Conservation (phyloP, 1,284 basidiomycete species). For the Leucoagaricus sp. region DNA sequence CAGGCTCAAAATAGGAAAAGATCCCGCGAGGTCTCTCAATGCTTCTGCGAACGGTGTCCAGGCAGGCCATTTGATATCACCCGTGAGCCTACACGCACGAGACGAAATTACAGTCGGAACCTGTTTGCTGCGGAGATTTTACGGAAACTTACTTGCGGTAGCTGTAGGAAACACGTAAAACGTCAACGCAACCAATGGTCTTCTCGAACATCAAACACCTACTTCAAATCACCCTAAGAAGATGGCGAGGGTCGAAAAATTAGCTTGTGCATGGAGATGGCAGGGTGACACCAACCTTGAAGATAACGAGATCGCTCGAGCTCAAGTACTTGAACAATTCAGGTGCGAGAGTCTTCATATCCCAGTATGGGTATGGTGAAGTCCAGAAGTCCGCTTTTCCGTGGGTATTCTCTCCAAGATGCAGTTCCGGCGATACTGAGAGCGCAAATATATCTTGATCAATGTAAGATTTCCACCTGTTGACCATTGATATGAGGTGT, state of each 20-base stretch:
- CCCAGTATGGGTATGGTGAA: slow-evolving; percentile 79
- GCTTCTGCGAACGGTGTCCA: slow-evolving; percentile 80
- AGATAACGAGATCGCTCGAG: slow-evolving; percentile 81
- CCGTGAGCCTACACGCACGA: slow-evolving; percentile 70
- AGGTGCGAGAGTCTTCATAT: slow-evolving; percentile 66
- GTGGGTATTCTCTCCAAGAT: slow-evolving; percentile 49
- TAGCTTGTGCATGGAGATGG: neutral
- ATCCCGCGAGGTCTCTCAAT: slow-evolving; percentile 79
- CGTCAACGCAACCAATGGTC: neutral
- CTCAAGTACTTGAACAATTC: slow-evolving; percentile 61
- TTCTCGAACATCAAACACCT: slow-evolving; percentile 25
- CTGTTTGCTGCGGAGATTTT: neutral
- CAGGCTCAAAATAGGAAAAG: slow-evolving; percentile 82
- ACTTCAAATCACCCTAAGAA: slow-evolving; percentile 85
- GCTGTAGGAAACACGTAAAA: slow-evolving; percentile 34
- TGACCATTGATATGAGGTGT: slow-evolving; percentile 63
- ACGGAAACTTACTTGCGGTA: slow-evolving; percentile 72
- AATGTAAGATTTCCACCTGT: slow-evolving; percentile 77
- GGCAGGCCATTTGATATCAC: slow-evolving; percentile 88
- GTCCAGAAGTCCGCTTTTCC: slow-evolving; percentile 81
- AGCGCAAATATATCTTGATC: slow-evolving; percentile 73
- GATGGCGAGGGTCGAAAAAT: neutral
- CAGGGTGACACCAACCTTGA: slow-evolving; percentile 61
- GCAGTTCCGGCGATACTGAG: slow-evolving; percentile 66
- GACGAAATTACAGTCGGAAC: neutral